Base-by-base conservation (phyloP, 2,329 filamentous ascomycete genomes). In the Purpureocillium takamizusanense region DNA sequence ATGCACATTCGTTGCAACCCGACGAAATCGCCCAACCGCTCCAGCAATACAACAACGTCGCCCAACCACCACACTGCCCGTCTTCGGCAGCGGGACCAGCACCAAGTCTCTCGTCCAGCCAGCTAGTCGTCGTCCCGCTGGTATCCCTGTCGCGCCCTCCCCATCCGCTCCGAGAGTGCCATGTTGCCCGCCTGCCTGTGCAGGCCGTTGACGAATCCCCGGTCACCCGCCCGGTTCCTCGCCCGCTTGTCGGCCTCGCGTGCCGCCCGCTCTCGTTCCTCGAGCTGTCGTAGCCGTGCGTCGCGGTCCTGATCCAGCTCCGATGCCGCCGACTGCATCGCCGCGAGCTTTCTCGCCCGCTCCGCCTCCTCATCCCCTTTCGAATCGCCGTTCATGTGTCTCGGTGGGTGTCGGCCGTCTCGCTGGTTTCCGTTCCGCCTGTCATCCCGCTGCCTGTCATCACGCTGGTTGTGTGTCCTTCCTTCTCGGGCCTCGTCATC, bases 301-400 rank as follows among this genome's bases (percentile, higher is more conserved):
- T 76, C 75, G 25, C 87, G 78, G 48, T 83, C 79, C n/a, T 67
- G 55, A 49, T 90, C 84, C 35, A 94, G 66, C 10, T 82, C 76
- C 1, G 69, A 71, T 4, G 83, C 83, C 21, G 78, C 81, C 14
- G 73, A 72, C 55, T 85, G 81, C 83, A 88, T 87, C 8, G 78
- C 80, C 13, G 79, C 82, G 14, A 87, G 61, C 54, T 78, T 85
- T 17, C 73, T 71, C 11, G 78, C 77, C n/a, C 71, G 69, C 44
- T 83, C 78, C 16, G 76, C 72, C 15, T 72, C 58, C 13, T 48
- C 44, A 8, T 51, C 50, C 45, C 25, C 41, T 38, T 11, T 28
- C 14, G 38, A 7, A 13, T 16, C 16, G 9, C 33, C 36, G 28
- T 37, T 32, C 21, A 38, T 45, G 17, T 46, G 38, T 6, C 49